phyloP scores from a whole-genome alignment of 306 rosid genomes.

The Medicago ruthenica region DNA sequence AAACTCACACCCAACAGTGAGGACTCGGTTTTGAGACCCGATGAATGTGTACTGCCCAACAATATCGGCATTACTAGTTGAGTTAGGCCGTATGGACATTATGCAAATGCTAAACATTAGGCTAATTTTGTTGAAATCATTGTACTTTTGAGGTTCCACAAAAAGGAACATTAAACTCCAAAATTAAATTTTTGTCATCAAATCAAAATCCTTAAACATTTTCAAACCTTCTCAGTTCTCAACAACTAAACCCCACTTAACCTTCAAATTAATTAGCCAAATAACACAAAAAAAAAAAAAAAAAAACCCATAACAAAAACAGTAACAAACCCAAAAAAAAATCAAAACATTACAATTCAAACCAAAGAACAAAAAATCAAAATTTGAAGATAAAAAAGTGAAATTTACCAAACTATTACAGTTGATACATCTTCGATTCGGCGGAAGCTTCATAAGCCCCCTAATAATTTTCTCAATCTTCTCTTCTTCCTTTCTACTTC shows the following conservation, averaged over 20 bases:
- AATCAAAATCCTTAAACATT: slow-evolving; percentile 1
- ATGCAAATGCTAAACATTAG: neutral
- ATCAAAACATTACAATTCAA: neutral
- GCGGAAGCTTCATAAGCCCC: slow-evolving; percentile 97
- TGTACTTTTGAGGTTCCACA: neutral
- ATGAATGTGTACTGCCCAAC: too few species aligned
- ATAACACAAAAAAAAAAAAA: too few species aligned
- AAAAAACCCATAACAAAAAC: slow-evolving; percentile 5
- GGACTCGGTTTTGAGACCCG: too few species aligned
- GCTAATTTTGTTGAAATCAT: slow-evolving; percentile 4
- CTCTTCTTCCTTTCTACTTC: slow-evolving; percentile 79
- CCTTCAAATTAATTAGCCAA: slow-evolving; percentile 35
- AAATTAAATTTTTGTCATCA: neutral
- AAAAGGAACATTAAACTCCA: neutral
- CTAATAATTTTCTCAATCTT: slow-evolving; percentile 83
- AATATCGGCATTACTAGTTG: too few species aligned
- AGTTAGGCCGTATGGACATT: too few species aligned
- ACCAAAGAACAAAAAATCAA: slow-evolving; percentile 5
- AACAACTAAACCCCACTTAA: slow-evolving; percentile 32
- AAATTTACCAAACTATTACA: slow-evolving; percentile 73
- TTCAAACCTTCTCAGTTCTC: neutral
- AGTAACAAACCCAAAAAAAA: slow-evolving; percentile 1
- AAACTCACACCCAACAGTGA: too few species aligned
- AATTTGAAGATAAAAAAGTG: neutral
- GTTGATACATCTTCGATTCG: slow-evolving; percentile 86